These are phyloP conservation scores for Tolypocladium amazonense DNA, from an alignment of 2,329 filamentous ascomycete genomes.

Conservation along the genomic window DNA sequence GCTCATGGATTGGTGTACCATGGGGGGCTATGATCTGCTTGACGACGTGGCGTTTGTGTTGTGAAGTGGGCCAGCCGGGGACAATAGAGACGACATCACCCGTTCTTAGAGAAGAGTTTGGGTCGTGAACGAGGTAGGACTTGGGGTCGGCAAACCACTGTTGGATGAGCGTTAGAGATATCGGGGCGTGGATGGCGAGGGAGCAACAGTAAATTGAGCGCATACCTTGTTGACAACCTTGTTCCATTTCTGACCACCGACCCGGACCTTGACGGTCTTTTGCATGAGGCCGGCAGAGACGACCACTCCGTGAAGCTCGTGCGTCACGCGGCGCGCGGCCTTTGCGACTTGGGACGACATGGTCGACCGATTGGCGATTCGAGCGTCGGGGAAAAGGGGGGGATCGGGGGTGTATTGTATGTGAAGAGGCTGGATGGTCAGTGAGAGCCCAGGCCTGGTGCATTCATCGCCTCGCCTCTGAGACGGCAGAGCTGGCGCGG, in stretches of 20 bases:
- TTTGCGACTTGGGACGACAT: constrained; percentile 32
- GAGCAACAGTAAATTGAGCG: background rate
- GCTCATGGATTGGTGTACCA: constrained; percentile 49
- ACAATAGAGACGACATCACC: constrained; percentile 68
- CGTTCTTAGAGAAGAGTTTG: constrained; percentile 57
- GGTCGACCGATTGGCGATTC: background rate
- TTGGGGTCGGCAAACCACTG: constrained; percentile 51
- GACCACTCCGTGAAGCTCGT: constrained; percentile 56
- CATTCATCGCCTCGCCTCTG: background rate
- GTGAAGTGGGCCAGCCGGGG: constrained; percentile 53
- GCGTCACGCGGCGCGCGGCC: constrained; percentile 32
- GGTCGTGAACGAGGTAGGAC: constrained; percentile 68
- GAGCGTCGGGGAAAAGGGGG: background rate
- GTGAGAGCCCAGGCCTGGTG: background rate
- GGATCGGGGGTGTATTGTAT: background rate
- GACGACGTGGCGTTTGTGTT: constrained; percentile 63
- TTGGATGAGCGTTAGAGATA: background rate
- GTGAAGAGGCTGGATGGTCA: background rate
- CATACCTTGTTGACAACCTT: constrained; percentile 59
- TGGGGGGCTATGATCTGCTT: constrained; percentile 62
- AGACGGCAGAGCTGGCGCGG: background rate
- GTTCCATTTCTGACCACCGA: constrained; percentile 64
- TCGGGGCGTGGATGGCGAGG: background rate
- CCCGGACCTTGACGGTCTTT: constrained; percentile 68
- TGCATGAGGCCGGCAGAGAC: constrained; percentile 69